Base-by-base conservation (phyloP, 768 basidiomycete species). In the Kwoniella sp. region DNA sequence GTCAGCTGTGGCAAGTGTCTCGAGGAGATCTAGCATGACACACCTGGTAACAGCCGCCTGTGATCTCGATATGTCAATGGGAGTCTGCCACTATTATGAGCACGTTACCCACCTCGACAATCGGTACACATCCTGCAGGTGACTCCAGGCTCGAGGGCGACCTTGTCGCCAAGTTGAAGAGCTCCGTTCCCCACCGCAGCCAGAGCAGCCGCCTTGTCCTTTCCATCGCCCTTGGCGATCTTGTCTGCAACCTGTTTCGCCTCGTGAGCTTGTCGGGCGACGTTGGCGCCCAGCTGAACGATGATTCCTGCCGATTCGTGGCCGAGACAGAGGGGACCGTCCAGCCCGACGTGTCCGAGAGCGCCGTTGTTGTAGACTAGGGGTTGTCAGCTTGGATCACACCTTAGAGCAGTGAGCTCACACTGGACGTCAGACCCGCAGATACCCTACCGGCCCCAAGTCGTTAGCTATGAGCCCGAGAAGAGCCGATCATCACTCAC, bases 221-320 rank as follows among this genome's bases (percentile, higher is more conserved):
- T 36, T 6, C 36, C n/a, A 5, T 46, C 23, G 3, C 22, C 29
- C 11, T 34, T 27, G 15, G 53, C 46, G 8, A 59, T 34, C 12
- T 34, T 51, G 12, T 50, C 28, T 0, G 53, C 49, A 4, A 46
- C 11, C 9, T 60, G n/a, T 2, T 48, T 46, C 11, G 64, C 63
- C 31, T 56, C 46, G 10, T 33, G 47, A n/a, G 67, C 58, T 39
- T 56, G 25, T 3, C 53, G 58, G 23, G 67, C 67, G 9, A 64
- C 51, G 47, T 70, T 67, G 1, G 68, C 53, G 6, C 68, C 68
- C 5, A 70, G 60, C 28, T 57, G 85, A 49, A 76, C 77, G 43
- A 95, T 75, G 41, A 89, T 75, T 10, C 89, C 91, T 23, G 89
- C 79, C 2, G 89, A 89, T 77, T 98, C 93, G 68, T 98, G 93